Conservation (phyloP, 257 asterid genomes). For the Nicotiana otophora region DNA sequence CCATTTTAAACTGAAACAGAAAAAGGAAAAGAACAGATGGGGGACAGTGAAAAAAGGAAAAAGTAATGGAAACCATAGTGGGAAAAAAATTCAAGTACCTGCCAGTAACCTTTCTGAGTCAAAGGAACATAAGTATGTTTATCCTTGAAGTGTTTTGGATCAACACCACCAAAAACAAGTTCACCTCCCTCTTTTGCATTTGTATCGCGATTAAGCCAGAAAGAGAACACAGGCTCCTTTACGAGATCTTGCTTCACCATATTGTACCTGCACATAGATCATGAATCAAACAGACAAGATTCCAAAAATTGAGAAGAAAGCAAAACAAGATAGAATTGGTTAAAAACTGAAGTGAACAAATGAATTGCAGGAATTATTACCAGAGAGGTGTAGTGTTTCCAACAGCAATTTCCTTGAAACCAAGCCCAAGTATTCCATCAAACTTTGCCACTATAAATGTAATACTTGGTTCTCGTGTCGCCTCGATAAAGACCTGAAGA, state of each 20-base stretch:
- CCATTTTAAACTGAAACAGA: constrained; percentile 58
- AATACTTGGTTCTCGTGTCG: constrained; percentile 72
- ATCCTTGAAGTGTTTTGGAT: constrained; percentile 64
- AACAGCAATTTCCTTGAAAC: constrained; percentile 86
- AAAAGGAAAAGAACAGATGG: constrained; percentile 1
- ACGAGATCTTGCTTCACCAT: constrained; percentile 82
- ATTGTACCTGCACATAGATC: constrained; percentile 51
- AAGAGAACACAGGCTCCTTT: constrained; percentile 66
- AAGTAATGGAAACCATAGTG: no score
- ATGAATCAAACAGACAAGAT: neutral
- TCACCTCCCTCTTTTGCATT: constrained; percentile 80
- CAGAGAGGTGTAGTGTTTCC: constrained; percentile 81
- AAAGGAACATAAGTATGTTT: constrained; percentile 68
- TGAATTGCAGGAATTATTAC: constrained; percentile 27
- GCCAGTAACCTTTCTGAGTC: constrained; percentile 91
- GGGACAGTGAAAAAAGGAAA: neutral
- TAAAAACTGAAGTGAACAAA: neutral
- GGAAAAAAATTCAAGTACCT: constrained; percentile 34
- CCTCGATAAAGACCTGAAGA: constrained; percentile 72
- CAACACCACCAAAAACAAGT: constrained; percentile 83
- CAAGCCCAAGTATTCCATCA: constrained; percentile 94
- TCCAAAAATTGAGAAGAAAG: neutral
- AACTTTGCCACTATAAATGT: constrained; percentile 68
- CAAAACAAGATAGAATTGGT: neutral
- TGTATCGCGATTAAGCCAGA: constrained; percentile 78